phyloP scores from a whole-genome alignment of 2,329 filamentous ascomycete genomes.

The Huntiella moniliformis region DNA sequence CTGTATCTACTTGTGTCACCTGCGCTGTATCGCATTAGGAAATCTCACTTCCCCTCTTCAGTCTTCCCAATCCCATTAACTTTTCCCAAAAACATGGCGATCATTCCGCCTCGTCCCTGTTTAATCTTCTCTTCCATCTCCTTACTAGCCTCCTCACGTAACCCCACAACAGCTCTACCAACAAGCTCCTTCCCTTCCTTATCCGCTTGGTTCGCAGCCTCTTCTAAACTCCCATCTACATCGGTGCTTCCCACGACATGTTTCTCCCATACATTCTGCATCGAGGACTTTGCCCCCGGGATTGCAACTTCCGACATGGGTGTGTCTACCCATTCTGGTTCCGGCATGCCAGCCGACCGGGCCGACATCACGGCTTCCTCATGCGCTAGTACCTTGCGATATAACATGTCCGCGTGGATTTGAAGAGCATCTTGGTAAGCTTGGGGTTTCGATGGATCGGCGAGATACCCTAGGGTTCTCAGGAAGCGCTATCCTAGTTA shows the following conservation, averaged over 20 bases:
- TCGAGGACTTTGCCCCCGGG: not conserved
- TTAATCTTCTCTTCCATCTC: slow-evolving; percentile 36
- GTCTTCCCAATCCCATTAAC: slow-evolving; percentile 14
- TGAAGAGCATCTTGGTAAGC: slow-evolving; percentile 75
- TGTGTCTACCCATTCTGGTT: slow-evolving; percentile 40
- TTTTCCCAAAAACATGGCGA: slow-evolving; percentile 17
- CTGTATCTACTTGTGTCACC: no score
- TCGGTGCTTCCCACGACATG: slow-evolving; percentile 38
- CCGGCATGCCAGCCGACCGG: slow-evolving; percentile 37
- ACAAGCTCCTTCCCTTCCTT: slow-evolving; percentile 40
- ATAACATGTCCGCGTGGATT: slow-evolving; percentile 85
- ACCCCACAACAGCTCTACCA: slow-evolving; percentile 32
- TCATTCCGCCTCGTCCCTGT: slow-evolving; percentile 31
- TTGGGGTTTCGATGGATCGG: slow-evolving; percentile 41
- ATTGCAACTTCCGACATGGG: slow-evolving; percentile 20
- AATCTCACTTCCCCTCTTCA: not conserved
- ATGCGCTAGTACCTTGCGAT: slow-evolving; percentile 69
- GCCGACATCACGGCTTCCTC: slow-evolving; percentile 57
- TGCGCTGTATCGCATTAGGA: slow-evolving; percentile 1
- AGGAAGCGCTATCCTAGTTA: slow-evolving; percentile 48
- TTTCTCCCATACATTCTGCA: slow-evolving; percentile 25
- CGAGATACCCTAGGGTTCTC: slow-evolving; percentile 74
- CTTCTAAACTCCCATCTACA: slow-evolving; percentile 41
- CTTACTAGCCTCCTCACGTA: slow-evolving; percentile 37
- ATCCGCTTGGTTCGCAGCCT: slow-evolving; percentile 45